A percentile compares a stretch with the other conserved stretches of the same genome.
phyloP scores from a whole-genome alignment of 2,329 filamentous ascomycete genomes.

The Geosmithia morbida region DNA sequence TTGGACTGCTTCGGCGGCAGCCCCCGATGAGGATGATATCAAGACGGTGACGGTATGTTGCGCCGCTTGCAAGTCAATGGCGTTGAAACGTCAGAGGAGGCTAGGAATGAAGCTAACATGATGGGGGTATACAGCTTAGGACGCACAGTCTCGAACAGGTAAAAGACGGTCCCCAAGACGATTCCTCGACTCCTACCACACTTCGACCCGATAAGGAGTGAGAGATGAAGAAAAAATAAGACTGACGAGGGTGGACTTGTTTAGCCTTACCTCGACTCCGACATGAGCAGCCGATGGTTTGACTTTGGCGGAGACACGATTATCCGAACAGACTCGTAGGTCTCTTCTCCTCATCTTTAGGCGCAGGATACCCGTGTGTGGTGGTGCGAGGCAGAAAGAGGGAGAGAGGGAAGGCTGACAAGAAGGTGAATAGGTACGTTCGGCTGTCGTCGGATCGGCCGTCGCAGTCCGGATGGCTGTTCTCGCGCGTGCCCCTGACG shows the following conservation, averaged over 20 bases:
- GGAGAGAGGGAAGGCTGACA: background rate
- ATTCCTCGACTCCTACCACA: no score
- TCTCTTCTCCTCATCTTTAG: slow-evolving; percentile 3
- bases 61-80: no score
- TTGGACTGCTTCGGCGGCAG: slow-evolving; percentile 32
- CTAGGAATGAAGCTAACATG: slow-evolving; percentile 6
- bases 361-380: background rate
- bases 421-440: slow-evolving; percentile 51
- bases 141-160: slow-evolving; percentile 76
- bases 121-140: slow-evolving; percentile 44
- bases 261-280: slow-evolving; percentile 91
- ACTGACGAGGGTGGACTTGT: slow-evolving; percentile 4
- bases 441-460: slow-evolving; percentile 82
- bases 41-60: slow-evolving; percentile 35
- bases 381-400: no score
- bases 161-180: slow-evolving; percentile 21
- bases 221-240: slow-evolving; percentile 5
- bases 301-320: slow-evolving; percentile 96
- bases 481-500: slow-evolving; percentile 84
- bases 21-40: slow-evolving; percentile 33
- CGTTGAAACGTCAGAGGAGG: background rate
- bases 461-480: slow-evolving; percentile 86
- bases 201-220: no score
- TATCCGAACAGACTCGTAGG: slow-evolving; percentile 56
- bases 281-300: slow-evolving; percentile 97